Conservation (phyloP, 768 basidiomycete genomes). For the Coprinopsis cinerea region DNA sequence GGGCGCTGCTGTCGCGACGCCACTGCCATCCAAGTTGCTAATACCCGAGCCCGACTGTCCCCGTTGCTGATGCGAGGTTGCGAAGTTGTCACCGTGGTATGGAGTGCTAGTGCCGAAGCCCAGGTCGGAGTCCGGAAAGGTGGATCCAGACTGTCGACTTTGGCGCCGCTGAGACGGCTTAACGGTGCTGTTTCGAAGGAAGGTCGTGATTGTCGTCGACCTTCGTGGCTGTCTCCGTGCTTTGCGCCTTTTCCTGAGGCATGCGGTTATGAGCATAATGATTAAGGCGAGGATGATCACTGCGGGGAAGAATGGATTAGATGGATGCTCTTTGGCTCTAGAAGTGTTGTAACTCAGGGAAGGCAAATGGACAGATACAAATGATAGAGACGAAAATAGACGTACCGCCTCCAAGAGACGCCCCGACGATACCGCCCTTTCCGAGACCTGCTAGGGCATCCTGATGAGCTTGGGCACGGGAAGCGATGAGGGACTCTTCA, state of each 20-base stretch:
- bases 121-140: too few species aligned
- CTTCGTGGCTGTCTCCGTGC: slow-evolving; percentile 18
- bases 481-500: not conserved
- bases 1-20: too few species aligned
- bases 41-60: too few species aligned
- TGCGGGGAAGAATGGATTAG: slow-evolving; percentile 4
- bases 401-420: slow-evolving; percentile 11
- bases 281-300: slow-evolving; percentile 18
- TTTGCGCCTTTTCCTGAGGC: slow-evolving; percentile 16
- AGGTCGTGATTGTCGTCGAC: slow-evolving; percentile 12
- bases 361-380: not conserved
- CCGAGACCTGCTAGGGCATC: slow-evolving; percentile 1
- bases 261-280: slow-evolving; percentile 16
- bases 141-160: too few species aligned
- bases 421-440: slow-evolving; percentile 13
- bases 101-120: too few species aligned
- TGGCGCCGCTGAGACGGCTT: too few species aligned
- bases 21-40: too few species aligned
- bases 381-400: not conserved
- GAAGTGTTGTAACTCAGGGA: not conserved
- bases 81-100: not conserved
- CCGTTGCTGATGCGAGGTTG: not conserved
- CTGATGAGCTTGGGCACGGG: not conserved
- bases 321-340: not conserved
- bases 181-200: not conserved